Evolutionary conservation across 1,139 yeast species (phyloP), one percentile per base, ranked within the genome.

Genomic region (Hanseniaspora gamundiae): DNA sequence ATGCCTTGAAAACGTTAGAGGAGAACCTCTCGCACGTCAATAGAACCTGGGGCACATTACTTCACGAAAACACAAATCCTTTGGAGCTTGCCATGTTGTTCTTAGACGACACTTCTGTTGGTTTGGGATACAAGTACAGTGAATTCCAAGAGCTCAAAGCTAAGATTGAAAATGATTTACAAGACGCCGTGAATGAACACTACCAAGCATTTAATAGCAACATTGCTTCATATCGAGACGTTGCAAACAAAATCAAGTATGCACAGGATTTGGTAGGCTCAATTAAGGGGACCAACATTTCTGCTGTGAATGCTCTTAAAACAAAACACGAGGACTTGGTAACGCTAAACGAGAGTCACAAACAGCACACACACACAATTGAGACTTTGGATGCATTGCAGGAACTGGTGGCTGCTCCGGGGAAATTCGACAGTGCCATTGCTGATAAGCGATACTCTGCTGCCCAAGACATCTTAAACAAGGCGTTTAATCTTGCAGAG

Each of bases 101-200:
- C 47, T 67, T 86, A 52, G 96, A 88, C 60, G 80, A 78, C 52
- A 78, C 94, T 2, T 83, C 95, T 1, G 94, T 87, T 28, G 97
- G 97, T 0, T 65, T 83, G 55, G 94, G 94, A 1, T 80, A 80
- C 55, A 74, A 80, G 49, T 69, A 71, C 46, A 67, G 69, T 0
- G 83, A 80, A 43, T 83, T 83, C 51, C 61, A 68, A 40, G 69
- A 68, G 44, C 56, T 80, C 45, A 72, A 75, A 47, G 66, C 66
- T 14, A 67, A 74, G 48, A 78, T 88, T 13, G 76, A 77, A 27
- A 60, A 61, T 27, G 74, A 79, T 17, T 66, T 88, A 42, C 73
- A 81, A 49, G 64, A 66, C 29, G 87, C 88, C 4, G 96, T 87
- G 21, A 80, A 79, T 52, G 84, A 83, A 45, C 81, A 88, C 57